Evolutionary conservation across 2,329 filamentous ascomycete genomes (phyloP), one percentile per base, ranked within the genome.

Genomic region (Pseudogymnoascus sp.): DNA sequence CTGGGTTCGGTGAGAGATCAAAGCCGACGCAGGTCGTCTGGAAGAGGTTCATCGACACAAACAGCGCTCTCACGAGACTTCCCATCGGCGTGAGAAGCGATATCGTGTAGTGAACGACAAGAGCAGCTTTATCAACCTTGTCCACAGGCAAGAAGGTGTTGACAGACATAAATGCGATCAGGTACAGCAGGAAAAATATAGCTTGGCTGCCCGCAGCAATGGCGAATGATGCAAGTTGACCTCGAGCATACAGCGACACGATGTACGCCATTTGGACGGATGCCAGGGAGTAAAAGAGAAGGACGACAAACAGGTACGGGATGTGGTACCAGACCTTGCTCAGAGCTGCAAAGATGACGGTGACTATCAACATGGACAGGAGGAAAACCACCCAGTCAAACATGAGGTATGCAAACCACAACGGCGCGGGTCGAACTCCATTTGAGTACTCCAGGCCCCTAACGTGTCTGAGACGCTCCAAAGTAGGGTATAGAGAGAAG

Each of bases 361-460:
- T 83, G 7, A 83, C 79, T 8, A 94, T 68, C 6, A 85, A 84
- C 18, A 86, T 85, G 25, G 85, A 82, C 3, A 83, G 67, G 12
- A 95, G 70, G 1, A 91, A 86, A 61, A 95, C 85, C 43, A 82
- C 71, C 65, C 92, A 91, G 74, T 97, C 92, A 69, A 96, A 96
- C 0, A 79, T 69, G 0, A 88, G 78, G 70, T 97, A 95, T 1
- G 92, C 90, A 4, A 90, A 74, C 92, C 93, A 97, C 1, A 97
- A 77, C 0, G 91, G 90, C 7, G 89, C 77, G 0, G 89, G 87
- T 11, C 89, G 81, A 28, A 96, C 91, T 54, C 92, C 92, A 69
- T 96, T 97, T 60, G 90, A 95, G 74, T 96, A 97, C 72, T 97
- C 88, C 30, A 97, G 77, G 14, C 89, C 88, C 59, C 92, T 84